Evolutionary conservation across 1,139 yeast species (phyloP).

Genomic region (Magnusiomyces tetraspermus): DNA sequence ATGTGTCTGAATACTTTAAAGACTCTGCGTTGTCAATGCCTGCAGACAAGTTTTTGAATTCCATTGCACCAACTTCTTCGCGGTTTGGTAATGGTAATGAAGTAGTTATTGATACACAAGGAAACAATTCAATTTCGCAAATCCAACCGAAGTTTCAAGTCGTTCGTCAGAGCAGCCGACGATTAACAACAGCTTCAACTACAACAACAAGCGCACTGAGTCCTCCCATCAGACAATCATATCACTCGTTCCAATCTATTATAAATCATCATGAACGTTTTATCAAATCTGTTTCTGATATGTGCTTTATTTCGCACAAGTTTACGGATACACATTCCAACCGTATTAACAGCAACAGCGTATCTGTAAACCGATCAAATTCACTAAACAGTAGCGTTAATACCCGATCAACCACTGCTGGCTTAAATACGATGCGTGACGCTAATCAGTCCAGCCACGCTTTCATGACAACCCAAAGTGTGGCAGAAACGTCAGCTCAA

Average conservation of each 20-base stretch:
- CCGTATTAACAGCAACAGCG: background rate
- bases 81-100: background rate
- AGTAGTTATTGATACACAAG: background rate
- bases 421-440: no score
- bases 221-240: background rate
- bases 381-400: background rate
- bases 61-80: background rate
- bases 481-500: background rate
- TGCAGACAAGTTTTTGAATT: background rate
- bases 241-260: slow-evolving; percentile 2
- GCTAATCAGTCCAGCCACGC: no score
- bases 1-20: background rate
- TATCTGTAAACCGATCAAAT: background rate
- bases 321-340: background rate
- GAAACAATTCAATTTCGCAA: background rate
- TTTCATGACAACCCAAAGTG: background rate
- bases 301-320: background rate
- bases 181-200: no score
- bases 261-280: background rate
- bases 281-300: slow-evolving; percentile 1
- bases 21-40: background rate
- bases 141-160: no score
- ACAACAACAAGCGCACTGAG: no score
- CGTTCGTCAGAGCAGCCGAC: no score
- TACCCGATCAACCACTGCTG: no score